A percentile compares a stretch with the other conserved stretches of the same genome.
Conservation (phyloP, 2,329 filamentous ascomycete genomes). For the Niveomyces coronatus region DNA sequence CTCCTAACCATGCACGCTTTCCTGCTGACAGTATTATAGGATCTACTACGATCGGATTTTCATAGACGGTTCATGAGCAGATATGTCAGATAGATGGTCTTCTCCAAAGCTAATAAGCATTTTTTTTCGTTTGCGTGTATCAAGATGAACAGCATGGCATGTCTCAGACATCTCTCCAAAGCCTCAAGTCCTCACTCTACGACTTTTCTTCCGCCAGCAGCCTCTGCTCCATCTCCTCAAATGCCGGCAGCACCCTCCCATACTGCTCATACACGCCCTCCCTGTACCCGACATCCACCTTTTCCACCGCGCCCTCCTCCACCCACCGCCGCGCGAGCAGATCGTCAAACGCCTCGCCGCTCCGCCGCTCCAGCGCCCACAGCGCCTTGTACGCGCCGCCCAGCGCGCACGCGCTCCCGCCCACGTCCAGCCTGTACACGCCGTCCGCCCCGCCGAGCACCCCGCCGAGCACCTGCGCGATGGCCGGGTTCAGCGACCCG, state of each 20-base stretch:
- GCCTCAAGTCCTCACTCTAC: constrained; percentile 7
- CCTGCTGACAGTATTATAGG: constrained; percentile 35
- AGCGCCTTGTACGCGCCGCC: constrained; percentile 94
- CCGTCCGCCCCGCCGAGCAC: constrained; percentile 84
- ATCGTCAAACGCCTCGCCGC: constrained; percentile 74
- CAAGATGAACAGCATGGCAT: constrained; percentile 18
- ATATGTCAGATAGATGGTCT: constrained; percentile 48
- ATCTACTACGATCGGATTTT: constrained; percentile 88
- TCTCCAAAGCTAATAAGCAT: too few species aligned
- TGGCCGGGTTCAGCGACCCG: constrained; percentile 80
- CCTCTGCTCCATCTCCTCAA: constrained; percentile 62
- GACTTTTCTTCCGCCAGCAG: constrained; percentile 39
- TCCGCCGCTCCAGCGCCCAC: constrained; percentile 68
- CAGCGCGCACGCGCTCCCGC: constrained; percentile 87
- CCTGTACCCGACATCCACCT: constrained; percentile 72
- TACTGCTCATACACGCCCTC: constrained; percentile 67
- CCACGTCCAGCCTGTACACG: constrained; percentile 87
- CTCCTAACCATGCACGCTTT: background rate
- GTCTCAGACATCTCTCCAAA: constrained; percentile 9
- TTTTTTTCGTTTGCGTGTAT: constrained; percentile 11
- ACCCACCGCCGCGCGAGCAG: constrained; percentile 76
- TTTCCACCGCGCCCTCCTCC: constrained; percentile 73
- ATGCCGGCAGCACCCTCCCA: constrained; percentile 63
- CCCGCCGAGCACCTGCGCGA: constrained; percentile 73
- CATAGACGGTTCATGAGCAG: constrained; percentile 92